A percentile compares a stretch with the other conserved stretches of the same genome.
phyloP scores from a whole-genome alignment of 306 rosid genomes.

The Abrus precatorius region DNA sequence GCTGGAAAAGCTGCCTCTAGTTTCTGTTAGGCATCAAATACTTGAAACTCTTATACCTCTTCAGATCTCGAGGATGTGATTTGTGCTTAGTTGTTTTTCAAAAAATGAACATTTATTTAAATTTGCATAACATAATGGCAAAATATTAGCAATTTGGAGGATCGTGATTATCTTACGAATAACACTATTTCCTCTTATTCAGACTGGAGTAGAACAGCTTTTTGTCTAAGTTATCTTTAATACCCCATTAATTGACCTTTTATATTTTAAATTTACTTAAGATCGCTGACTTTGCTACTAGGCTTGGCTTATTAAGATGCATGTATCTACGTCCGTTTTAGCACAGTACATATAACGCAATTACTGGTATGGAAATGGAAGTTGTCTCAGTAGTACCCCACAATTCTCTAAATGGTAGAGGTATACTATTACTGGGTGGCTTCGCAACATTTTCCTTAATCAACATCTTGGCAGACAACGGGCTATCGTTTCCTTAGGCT shows the following conservation, averaged over 20 bases:
- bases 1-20: slow-evolving; percentile 46
- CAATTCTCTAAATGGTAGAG: background rate
- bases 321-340: background rate
- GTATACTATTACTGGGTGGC: slow-evolving; percentile 1
- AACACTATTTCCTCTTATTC: background rate
- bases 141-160: slow-evolving; percentile 27
- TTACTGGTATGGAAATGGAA: background rate
- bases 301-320: background rate
- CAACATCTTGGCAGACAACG: slow-evolving; percentile 29
- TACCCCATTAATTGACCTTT: background rate
- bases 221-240: background rate
- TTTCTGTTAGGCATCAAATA: slow-evolving; percentile 52
- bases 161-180: background rate
- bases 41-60: slow-evolving; percentile 60
- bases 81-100: background rate
- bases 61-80: slow-evolving; percentile 67
- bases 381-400: background rate
- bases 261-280: background rate
- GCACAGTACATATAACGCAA: background rate
- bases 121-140: slow-evolving; percentile 25
- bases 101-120: slow-evolving; percentile 10
- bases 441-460: slow-evolving; percentile 29
- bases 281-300: background rate
- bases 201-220: background rate
- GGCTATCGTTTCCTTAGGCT: background rate